Base-by-base conservation (phyloP, 768 basidiomycete genomes). In the Naematelia aurantialba region DNA sequence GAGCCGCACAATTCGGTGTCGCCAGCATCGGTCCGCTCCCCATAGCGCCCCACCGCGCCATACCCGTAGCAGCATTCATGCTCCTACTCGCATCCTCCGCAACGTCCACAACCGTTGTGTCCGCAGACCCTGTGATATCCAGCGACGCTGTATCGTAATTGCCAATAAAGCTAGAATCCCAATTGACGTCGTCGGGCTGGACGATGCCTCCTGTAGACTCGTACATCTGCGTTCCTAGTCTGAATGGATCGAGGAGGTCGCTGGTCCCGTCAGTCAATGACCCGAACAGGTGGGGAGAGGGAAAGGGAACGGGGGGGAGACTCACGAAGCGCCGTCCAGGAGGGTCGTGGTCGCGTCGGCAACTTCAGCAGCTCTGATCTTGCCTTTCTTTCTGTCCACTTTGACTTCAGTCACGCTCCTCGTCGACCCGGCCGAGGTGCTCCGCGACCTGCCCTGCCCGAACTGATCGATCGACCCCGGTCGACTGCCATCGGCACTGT, bases 1-100 rank as follows among this genome's bases (percentile, higher is more conserved):
- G 11, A 52, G 5, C 14, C 70, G 56, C 45, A 72, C 69, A 71
- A 52, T 71, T 66, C n/a, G 70, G 69, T 5, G 70, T 63, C 4
- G 65, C 30, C 19, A 71, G 52, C 61, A 69, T 65, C 12, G 72
- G 67, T 2, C 59, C 63, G 5, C 66, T 58, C 2, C 52, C 52
- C 30, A 30, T 19, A 12, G 52, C 26, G 13, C 52, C 52, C 52
- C 52, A 52, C 25, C 52, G 30, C 22, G 34, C 34, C 5, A 14
- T 46, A 25, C 39, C 42, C 5, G 44, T 39, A 39, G 34, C 34
- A 31, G 30, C 22, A 44, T 27, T 29, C 39, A 59, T 39, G 24
- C 42, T 26, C 52, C 27, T 54, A 26, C 5, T 44, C 25, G 24
- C 12, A 39, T 39, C 17, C 17, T 39, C 34, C 34, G 34, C 34